Evolutionary conservation across 1,139 yeast genomes (phyloP).

Genomic region (Magnusiomyces ingens): DNA sequence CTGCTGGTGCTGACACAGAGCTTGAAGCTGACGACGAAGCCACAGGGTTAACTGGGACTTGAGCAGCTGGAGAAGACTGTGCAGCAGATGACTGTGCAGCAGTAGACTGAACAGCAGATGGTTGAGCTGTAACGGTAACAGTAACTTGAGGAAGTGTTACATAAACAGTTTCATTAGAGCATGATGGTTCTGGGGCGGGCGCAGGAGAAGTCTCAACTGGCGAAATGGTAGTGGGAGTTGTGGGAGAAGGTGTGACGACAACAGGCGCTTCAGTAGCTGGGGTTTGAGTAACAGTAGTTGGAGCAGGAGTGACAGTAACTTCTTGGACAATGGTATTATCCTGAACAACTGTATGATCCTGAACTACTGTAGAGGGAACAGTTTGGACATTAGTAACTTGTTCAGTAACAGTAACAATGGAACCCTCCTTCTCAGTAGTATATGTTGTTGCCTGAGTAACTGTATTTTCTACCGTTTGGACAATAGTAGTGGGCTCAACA

Average conservation of each 20-base stretch:
- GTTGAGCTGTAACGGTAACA: background rate
- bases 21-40: background rate
- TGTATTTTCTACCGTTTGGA: constrained; percentile 3
- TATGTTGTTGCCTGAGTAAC: constrained; percentile 3
- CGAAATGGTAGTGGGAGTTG: background rate
- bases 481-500: background rate
- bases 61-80: background rate
- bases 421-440: background rate
- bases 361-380: background rate
- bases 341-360: background rate
- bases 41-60: background rate
- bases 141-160: background rate
- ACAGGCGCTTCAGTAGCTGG: background rate
- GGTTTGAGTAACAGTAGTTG: background rate
- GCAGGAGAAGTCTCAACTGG: background rate
- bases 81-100: background rate
- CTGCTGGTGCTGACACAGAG: background rate
- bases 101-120: background rate
- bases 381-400: background rate
- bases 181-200: background rate
- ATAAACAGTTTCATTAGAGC: background rate
- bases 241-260: background rate
- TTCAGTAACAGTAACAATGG: background rate
- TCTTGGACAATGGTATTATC: background rate
- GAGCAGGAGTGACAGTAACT: constrained; percentile 4